These are phyloP conservation scores for Fragilaria radians DNA, from an alignment of 108 stramenopile species.

Conservation along the genomic window DNA sequence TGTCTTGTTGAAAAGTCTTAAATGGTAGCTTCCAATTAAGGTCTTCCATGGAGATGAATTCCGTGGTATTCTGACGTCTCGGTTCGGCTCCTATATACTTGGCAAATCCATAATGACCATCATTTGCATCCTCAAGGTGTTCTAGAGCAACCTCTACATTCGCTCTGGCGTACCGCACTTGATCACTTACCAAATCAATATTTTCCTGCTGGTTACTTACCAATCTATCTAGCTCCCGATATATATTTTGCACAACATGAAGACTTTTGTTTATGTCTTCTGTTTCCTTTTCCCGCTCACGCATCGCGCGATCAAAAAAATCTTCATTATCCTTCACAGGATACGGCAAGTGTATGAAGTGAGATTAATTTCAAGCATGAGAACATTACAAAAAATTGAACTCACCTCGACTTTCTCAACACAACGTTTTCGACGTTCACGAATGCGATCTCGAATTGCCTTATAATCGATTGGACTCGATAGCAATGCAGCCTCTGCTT, in stretches of 20 bases:
- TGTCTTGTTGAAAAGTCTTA: not conserved
- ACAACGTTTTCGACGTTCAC: not conserved
- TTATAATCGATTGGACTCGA: not conserved
- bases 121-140: not conserved
- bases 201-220: slow-evolving; percentile 2
- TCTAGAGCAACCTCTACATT: slow-evolving; percentile 3
- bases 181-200: slow-evolving; percentile 1
- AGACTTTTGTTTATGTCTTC: slow-evolving; percentile 48
- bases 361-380: not conserved
- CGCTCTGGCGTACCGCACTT: not conserved
- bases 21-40: not conserved
- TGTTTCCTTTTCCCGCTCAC: slow-evolving; percentile 67
- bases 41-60: not conserved
- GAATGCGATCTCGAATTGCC: not conserved
- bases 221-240: slow-evolving; percentile 16
- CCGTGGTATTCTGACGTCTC: not conserved
- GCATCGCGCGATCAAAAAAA: slow-evolving; percentile 51
- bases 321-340: slow-evolving; percentile 17
- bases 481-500: not conserved
- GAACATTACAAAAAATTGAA: slow-evolving; percentile 3
- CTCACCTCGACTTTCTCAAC: not conserved
- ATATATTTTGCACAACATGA: slow-evolving; percentile 70
- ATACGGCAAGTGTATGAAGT: not conserved
- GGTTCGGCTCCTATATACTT: not conserved
- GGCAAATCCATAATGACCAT: not conserved